A percentile compares a stretch with the other conserved stretches of the same genome.
Evolutionary conservation across 768 basidiomycete genomes (phyloP).

Genomic region (Asterophora lycoperdoides): DNA sequence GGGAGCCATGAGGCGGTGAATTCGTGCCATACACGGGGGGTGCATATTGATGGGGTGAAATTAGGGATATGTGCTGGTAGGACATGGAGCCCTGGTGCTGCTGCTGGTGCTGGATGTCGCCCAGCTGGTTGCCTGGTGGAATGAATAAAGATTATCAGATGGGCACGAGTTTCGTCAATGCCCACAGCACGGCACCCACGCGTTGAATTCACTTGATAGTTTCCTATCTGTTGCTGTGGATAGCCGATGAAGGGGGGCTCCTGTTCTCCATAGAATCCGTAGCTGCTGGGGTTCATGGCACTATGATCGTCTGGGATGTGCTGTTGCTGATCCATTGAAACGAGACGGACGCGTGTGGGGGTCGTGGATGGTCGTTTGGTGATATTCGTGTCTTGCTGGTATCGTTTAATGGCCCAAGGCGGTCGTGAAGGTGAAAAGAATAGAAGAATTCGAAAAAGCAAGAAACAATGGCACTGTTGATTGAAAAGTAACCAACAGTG

Average conservation of each 20-base stretch:
- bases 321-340: constrained; percentile 41
- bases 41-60: constrained; percentile 63
- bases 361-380: constrained; percentile 27
- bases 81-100: constrained; percentile 44
- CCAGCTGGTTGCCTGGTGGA: constrained; percentile 54
- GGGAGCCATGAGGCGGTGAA: constrained; percentile 63
- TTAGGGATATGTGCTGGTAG: constrained; percentile 60
- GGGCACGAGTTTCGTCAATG: constrained; percentile 50
- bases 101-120: constrained; percentile 59
- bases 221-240: constrained; percentile 50
- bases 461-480: constrained; percentile 28
- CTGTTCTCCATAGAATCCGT: constrained; percentile 54
- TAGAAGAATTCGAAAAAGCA: constrained; percentile 27
- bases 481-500: constrained; percentile 17
- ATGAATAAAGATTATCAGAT: constrained; percentile 61
- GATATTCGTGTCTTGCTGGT: constrained; percentile 17
- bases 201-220: constrained; percentile 58
- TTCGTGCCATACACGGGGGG: constrained; percentile 51
- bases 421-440: constrained; percentile 35
- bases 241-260: constrained; percentile 54
- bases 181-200: constrained; percentile 59
- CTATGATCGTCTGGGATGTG: constrained; percentile 47
- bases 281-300: constrained; percentile 37
- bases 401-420: constrained; percentile 25
- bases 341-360: constrained; percentile 27